A percentile compares a stretch with the other conserved stretches of the same genome.
Conservation (phyloP, 352 stramenopile species). For the Globisporangium echinulatum region DNA sequence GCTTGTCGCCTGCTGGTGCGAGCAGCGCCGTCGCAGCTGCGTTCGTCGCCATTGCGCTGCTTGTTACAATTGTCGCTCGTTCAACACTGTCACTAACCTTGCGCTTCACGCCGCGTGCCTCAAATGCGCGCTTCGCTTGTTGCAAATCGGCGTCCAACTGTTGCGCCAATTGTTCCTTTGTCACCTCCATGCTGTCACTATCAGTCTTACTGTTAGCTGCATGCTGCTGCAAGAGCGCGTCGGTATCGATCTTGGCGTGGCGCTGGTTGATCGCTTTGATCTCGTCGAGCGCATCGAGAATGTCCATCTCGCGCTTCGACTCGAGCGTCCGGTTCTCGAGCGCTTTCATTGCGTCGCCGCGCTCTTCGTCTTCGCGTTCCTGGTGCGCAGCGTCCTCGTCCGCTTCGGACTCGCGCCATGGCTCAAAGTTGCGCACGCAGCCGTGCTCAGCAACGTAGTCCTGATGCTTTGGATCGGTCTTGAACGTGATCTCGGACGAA, state of each 20-base stretch:
- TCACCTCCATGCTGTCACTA: conserved; percentile 3
- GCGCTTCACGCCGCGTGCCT: conserved; percentile 2
- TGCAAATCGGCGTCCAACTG: conserved; percentile 42
- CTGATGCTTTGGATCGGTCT: conserved; percentile 98
- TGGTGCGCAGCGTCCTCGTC: conserved; percentile 63
- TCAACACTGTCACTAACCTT: conserved; percentile 31
- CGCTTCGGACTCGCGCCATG: conserved; percentile 89
- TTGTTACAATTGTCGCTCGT: background rate
- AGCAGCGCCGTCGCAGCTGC: too few relatives aligned
- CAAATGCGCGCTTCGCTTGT: conserved; percentile 52
- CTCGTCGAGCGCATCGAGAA: conserved; percentile 97
- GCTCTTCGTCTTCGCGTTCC: conserved; percentile 89
- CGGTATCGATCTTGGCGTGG: conserved; percentile 89
- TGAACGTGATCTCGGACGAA: conserved; percentile 94
- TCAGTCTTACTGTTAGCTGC: conserved; percentile 3
- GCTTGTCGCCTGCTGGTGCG: too few relatives aligned
- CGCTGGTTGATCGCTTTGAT: conserved; percentile 97
- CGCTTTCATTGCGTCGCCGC: conserved; percentile 95
- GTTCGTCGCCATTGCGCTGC: background rate
- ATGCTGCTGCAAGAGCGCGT: conserved; percentile 39
- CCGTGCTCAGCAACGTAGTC: conserved; percentile 97
- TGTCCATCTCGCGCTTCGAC: conserved; percentile 98
- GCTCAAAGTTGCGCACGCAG: conserved; percentile 96
- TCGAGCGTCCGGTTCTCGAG: conserved; percentile 98
- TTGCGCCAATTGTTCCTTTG: conserved; percentile 35